These are phyloP conservation scores for Phaseolus lunatus DNA, from an alignment of 306 rosid genomes.

Conservation along the genomic window DNA sequence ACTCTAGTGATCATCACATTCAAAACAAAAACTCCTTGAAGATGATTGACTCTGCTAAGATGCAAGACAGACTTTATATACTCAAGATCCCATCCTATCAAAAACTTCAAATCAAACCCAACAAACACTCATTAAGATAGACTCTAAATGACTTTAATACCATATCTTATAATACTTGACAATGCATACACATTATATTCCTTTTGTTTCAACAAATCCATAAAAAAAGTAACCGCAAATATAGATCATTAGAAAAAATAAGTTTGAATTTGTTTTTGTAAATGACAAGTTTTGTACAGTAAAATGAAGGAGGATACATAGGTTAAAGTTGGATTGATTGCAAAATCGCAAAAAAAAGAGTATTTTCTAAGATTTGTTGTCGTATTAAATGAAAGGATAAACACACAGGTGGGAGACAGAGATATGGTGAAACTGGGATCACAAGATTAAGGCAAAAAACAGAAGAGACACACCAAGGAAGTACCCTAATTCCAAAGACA, in stretches of 20 bases:
- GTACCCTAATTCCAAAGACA: conserved; percentile 28
- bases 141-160: too few species aligned
- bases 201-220: not conserved
- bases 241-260: not conserved
- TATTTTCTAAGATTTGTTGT: not conserved
- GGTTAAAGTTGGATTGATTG: not conserved
- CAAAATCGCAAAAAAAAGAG: not conserved
- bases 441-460: not conserved
- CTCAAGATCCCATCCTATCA: too few species aligned
- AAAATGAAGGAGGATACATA: not conserved
- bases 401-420: not conserved
- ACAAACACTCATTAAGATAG: too few species aligned
- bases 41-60: too few species aligned
- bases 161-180: too few species aligned
- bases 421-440: not conserved
- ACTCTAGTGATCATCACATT: too few species aligned
- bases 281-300: not conserved
- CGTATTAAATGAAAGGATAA: not conserved
- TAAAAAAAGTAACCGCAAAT: not conserved
- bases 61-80: too few species aligned
- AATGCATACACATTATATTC: not conserved
- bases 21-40: too few species aligned
- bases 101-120: too few species aligned
- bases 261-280: not conserved
- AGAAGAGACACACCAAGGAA: not conserved